phyloP scores from a whole-genome alignment of 2,329 filamentous ascomycete genomes.

The Fusarium udum region DNA sequence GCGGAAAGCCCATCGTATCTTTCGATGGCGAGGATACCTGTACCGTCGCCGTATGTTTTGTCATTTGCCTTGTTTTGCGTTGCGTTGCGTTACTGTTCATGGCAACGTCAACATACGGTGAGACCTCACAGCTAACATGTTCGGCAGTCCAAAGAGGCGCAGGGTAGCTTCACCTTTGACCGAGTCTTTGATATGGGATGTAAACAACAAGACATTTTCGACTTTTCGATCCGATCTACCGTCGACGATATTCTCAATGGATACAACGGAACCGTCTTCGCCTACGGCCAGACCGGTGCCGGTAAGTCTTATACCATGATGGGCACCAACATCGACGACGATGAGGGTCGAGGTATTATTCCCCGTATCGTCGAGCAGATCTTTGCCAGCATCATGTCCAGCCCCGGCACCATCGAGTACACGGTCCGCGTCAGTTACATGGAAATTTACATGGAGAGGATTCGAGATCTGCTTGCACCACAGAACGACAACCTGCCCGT shows the following conservation, averaged over 20 bases:
- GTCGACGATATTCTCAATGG: constrained; percentile 99
- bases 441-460: constrained; percentile 99
- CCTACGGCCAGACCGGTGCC: constrained; percentile 96
- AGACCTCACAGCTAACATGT: constrained; percentile 37
- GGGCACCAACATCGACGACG: constrained; percentile 85
- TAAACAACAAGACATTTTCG: constrained; percentile 92
- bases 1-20: constrained; percentile 89
- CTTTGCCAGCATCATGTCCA: constrained; percentile 92
- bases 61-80: background rate
- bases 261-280: constrained; percentile 99
- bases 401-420: constrained; percentile 94
- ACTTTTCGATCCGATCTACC: constrained; percentile 95
- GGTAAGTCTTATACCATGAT: constrained; percentile 99
- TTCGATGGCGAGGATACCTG: constrained; percentile 93
- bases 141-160: constrained; percentile 79
- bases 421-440: constrained; percentile 99
- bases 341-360: constrained; percentile 89
- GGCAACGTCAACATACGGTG: constrained; percentile 2
- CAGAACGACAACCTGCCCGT: constrained; percentile 96
- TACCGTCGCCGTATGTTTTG: constrained; percentile 75
- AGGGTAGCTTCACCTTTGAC: constrained; percentile 94
- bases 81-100: background rate
- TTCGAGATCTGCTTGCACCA: constrained; percentile 90
- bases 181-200: constrained; percentile 96
- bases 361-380: constrained; percentile 98